Evolutionary conservation across 1,284 basidiomycete genomes (phyloP), one percentile per base, ranked within the genome.

Genomic region (Grifola frondosa): DNA sequence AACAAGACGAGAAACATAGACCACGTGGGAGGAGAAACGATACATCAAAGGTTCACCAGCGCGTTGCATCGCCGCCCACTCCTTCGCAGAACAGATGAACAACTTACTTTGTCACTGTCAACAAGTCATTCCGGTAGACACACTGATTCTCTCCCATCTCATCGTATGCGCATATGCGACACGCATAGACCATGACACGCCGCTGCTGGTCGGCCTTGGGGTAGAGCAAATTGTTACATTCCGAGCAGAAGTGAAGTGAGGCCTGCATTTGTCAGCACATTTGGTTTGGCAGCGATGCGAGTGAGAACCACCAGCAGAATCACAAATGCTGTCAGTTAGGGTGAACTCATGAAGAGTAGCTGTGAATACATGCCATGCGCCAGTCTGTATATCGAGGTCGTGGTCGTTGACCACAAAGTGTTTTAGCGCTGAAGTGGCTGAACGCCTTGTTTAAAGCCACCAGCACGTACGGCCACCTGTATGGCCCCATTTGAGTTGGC

Each of bases 211-310:
- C 94, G 23, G 90, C 91, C 72, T 92, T 83, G 19, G 94, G 94
- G 63, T 96, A 96, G 37, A 97, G 76, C 29, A 97, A 78, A 66
- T 97, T 97, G 74, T 96, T 97, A 74, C 91, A 93, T 73, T 93
- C 90, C 31, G 83, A 83, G 61, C 91, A 93, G 66, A 92, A 93
- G 61, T 90, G 84, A 25, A 92, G 78, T 1, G 87, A 87, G 5
- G 84, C 80, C 85, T 87, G 46, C 5, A n/a, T n/a, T n/a, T n/a
- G n/a, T n/a, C n/a, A n/a, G n/a, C n/a, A n/a, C n/a, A n/a, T n/a
- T 20, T 38, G 25, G 6, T 11, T 21, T 11, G 16, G 10, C 3
- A 32, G 1, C 15, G 9, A 17, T 15, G 33, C 16, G 25, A 6
- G 33, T 36, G 23, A n/a, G 32, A 17, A 34, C 9, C 8, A 9